A percentile compares a stretch with the other conserved stretches of the same genome.
Evolutionary conservation across 2,329 filamentous ascomycete genomes (phyloP).

Genomic region (Pestalotiopsis sp.): DNA sequence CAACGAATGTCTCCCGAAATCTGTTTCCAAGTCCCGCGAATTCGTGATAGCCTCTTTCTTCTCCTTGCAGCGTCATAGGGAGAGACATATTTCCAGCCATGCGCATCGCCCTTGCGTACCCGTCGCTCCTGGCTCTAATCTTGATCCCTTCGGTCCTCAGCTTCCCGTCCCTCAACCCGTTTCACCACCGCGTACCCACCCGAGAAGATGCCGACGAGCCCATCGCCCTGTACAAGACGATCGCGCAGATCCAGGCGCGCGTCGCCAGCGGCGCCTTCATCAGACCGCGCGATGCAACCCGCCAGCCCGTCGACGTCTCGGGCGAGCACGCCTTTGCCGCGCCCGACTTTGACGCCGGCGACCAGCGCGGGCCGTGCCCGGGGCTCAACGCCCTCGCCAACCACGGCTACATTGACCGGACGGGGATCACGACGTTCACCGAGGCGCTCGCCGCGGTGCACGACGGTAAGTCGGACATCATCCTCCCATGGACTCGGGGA

Average conservation of each 20-base stretch:
- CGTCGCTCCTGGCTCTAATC: background rate
- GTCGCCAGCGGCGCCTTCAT: background rate
- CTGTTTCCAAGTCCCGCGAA: no score
- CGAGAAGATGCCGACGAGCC: background rate
- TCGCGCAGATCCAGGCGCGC: background rate
- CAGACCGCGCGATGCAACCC: background rate
- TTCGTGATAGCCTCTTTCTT: background rate
- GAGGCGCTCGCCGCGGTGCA: conserved; percentile 13
- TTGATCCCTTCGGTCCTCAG: background rate
- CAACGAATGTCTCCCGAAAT: no score
- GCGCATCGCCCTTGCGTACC: background rate
- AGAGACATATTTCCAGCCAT: background rate
- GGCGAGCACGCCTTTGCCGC: background rate
- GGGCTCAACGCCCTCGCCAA: conserved; percentile 15
- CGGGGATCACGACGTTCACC: conserved; percentile 8
- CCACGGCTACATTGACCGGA: conserved; percentile 14
- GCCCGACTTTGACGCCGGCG: conserved; percentile 20
- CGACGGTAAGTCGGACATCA: background rate
- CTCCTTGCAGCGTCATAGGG: background rate
- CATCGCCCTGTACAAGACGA: background rate
- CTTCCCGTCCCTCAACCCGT: background rate
- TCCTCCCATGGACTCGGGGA: background rate
- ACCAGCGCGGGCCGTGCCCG: conserved; percentile 26
- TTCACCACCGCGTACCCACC: background rate
- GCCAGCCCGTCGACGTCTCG: background rate